Evolutionary conservation across 768 basidiomycete species (phyloP), one percentile per base, ranked within the genome.

Genomic region (Neoboletus subvelutipes): DNA sequence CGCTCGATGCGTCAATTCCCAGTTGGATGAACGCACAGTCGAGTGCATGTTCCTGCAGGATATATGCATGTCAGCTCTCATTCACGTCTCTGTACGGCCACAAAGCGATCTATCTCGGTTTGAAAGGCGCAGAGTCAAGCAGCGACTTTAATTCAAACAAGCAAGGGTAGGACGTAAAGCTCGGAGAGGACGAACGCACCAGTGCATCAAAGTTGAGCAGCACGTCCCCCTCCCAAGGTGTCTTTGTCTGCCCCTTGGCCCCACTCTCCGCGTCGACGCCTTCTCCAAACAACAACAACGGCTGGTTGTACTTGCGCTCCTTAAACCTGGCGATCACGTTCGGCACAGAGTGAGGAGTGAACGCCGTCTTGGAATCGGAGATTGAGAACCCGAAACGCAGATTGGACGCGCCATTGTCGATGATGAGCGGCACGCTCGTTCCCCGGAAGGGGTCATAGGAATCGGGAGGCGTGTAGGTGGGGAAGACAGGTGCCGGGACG

Each of bases 141-240:
- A 46, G 39, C 36, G 22, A 42, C 34, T 31, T 26, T 28, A 4
- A 29, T 12, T 46, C 29, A 31, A 29, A 31, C 46, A 22, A 47
- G 15, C 9, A 22, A 8, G 4, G 31, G 26, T 20, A 34, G 37
- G 48, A 68, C 20, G 15, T 39, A 20, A 54, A n/a, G 4, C 18
- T 39, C 36, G 28, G 7, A 42, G 8, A 26, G 43, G 40, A 48
- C 24, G 29, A 28, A 79, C 91, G 75, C 75, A 98, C 96, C 80
- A 98, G 77, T 26, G 92, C 87, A 73, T 98, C 97, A 63, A 89
- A 91, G 72, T 94, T 94, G 63, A 93, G 79, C 46, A 98, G 71
- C 22, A 97, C 85, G 67, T 98, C 97, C 9, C 93, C 94, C 69
- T 99, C 97, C 88, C 91, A 98, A 52, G 96, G 87, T 0, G 84